Evolutionary conservation across 1,284 basidiomycete genomes (phyloP).

Genomic region (Ustilago bromivora): DNA sequence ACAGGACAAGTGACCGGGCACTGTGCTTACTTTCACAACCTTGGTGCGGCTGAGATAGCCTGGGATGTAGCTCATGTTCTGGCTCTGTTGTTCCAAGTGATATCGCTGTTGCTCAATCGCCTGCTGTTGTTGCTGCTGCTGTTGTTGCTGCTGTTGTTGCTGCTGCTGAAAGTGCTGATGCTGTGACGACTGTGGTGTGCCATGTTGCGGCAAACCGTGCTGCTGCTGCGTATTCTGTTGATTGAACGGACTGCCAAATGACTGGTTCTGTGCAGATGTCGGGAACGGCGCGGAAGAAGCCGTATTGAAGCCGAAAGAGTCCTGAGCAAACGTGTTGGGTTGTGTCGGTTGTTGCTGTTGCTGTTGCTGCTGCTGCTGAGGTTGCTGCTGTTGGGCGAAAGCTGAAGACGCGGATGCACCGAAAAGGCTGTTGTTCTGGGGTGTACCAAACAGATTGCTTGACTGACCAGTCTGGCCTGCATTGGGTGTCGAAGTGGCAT

Average conservation of each 20-base stretch:
- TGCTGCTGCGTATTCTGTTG: constrained; percentile 13
- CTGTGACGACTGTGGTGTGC: constrained; percentile 25
- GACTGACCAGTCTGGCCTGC: constrained; percentile 15
- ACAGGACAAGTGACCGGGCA: not conserved
- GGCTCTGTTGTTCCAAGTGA: constrained; percentile 44
- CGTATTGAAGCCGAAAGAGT: constrained; percentile 20
- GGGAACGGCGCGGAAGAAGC: constrained; percentile 35
- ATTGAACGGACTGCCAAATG: constrained; percentile 35
- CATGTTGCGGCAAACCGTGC: constrained; percentile 22
- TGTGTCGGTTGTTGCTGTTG: constrained; percentile 25
- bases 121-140: constrained; percentile 37
- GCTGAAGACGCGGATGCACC: constrained; percentile 20
- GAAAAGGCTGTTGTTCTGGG: constrained; percentile 36
- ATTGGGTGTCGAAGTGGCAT: constrained; percentile 12
- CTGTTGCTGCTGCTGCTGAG: constrained; percentile 19
- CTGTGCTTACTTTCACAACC: constrained; percentile 27
- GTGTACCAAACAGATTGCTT: constrained; percentile 29
- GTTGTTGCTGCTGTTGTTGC: constrained; percentile 19
- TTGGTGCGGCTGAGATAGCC: constrained; percentile 53
- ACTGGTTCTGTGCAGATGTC: constrained; percentile 23
- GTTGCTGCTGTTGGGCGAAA: constrained; percentile 27
- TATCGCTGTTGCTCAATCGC: constrained; percentile 42
- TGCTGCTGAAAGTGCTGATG: constrained; percentile 38
- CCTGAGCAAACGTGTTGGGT: constrained; percentile 24
- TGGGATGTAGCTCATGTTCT: constrained; percentile 54